Evolutionary conservation across 2,329 filamentous ascomycete species (phyloP).

Genomic region (Colletotrichum sp.): DNA sequence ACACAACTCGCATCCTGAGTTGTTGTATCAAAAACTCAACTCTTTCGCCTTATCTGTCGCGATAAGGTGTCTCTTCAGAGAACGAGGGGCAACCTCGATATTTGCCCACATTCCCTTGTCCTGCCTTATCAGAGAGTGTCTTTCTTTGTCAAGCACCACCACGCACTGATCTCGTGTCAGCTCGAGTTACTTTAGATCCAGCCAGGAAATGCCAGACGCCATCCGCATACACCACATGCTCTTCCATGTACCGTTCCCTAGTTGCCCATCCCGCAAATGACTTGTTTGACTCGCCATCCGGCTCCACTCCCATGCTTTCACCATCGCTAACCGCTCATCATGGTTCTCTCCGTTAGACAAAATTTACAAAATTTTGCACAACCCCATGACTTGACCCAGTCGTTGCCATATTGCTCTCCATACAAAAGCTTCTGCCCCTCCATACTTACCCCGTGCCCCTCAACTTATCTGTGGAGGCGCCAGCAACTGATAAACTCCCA

Average conservation of each 20-base stretch:
- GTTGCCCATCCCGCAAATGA: conserved; percentile 1
- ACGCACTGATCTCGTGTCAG: conserved; percentile 10
- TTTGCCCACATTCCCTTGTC: conserved; percentile 12
- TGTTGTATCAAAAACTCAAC: neutral
- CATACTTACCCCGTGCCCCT: conserved; percentile 16
- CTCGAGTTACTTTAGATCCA: neutral
- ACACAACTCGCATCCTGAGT: neutral
- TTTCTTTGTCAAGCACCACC: neutral
- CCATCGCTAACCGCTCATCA: conserved; percentile 11
- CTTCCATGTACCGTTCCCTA: neutral
- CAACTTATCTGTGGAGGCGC: conserved; percentile 11
- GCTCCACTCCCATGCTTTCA: conserved; percentile 22
- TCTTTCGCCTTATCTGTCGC: neutral
- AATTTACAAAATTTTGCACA: conserved; percentile 20
- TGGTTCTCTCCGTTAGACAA: conserved; percentile 15
- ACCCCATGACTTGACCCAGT: conserved; percentile 14
- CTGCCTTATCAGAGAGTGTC: conserved; percentile 4
- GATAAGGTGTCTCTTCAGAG: neutral
- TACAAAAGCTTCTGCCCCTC: conserved; percentile 18
- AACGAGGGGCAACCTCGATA: neutral
- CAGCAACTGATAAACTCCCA: conserved; percentile 2
- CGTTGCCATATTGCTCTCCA: conserved; percentile 5
- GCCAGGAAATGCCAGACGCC: neutral
- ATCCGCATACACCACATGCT: neutral
- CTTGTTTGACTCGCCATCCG: conserved; percentile 19